Conservation (phyloP, 2,329 filamentous ascomycete species). For the Arthrobotrys sphaeroides region DNA sequence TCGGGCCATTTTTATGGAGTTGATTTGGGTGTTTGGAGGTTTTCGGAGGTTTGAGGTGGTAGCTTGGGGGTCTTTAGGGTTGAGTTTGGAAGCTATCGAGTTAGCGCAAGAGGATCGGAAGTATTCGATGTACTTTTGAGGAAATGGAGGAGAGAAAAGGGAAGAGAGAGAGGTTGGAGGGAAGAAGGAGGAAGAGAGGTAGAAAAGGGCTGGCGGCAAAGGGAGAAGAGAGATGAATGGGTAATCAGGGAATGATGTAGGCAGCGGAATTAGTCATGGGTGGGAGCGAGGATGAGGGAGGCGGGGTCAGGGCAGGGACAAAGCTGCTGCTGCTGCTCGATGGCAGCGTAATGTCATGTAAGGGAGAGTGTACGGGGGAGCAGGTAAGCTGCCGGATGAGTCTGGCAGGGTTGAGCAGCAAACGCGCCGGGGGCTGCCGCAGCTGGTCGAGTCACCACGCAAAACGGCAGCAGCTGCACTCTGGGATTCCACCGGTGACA, state of each 20-base stretch:
- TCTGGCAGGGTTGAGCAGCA: neutral
- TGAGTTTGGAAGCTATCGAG: constrained; percentile 19
- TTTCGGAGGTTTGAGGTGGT: constrained; percentile 52
- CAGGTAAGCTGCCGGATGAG: neutral
- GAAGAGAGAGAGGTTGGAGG: constrained; percentile 54
- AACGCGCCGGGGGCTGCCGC: neutral
- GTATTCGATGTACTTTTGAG: constrained; percentile 51
- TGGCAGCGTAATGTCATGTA: too few species aligned
- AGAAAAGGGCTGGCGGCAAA: constrained; percentile 45
- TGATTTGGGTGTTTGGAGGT: constrained; percentile 52
- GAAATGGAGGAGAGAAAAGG: constrained; percentile 38
- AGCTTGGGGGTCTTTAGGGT: constrained; percentile 48
- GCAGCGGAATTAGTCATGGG: constrained; percentile 54
- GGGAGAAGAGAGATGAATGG: too few species aligned
- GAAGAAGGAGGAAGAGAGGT: constrained; percentile 57
- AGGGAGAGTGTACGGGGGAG: neutral
- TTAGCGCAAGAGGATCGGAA: constrained; percentile 14
- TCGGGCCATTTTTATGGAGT: constrained; percentile 73
- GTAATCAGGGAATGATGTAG: constrained; percentile 44
- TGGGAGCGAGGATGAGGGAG: constrained; percentile 15
- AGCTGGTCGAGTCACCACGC: constrained; percentile 35
- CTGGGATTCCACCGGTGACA: neutral
- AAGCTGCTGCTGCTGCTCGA: neutral
- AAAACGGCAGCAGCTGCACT: neutral
- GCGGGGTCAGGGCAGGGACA: neutral